phyloP scores from a whole-genome alignment of 208 protist genomes.

The Angomonas deanei region DNA sequence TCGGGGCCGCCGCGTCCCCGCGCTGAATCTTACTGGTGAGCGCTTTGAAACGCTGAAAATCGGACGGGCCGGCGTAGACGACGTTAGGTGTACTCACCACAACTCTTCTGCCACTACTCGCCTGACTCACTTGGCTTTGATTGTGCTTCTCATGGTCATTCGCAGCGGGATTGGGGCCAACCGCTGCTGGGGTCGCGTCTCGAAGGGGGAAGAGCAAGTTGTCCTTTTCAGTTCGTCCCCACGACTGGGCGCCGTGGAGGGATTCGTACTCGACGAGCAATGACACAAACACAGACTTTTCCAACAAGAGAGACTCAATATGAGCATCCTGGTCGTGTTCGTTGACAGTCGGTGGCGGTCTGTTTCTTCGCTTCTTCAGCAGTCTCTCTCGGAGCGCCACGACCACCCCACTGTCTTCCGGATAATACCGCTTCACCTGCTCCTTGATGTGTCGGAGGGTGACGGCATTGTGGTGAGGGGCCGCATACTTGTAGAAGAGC shows the following conservation, averaged over 20 bases:
- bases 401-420: conserved; percentile 50
- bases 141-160: neutral
- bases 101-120: neutral
- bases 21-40: neutral
- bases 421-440: conserved; percentile 47
- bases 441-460: conserved; percentile 31
- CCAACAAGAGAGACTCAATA: conserved; percentile 17
- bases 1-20: neutral
- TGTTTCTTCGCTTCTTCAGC: neutral
- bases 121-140: neutral
- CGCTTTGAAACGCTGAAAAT: neutral
- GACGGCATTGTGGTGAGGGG: conserved; percentile 17
- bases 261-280: conserved; percentile 44
- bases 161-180: neutral
- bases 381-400: conserved; percentile 26
- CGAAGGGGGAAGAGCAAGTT: conserved; percentile 13
- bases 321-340: neutral
- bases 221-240: conserved; percentile 32
- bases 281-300: conserved; percentile 48
- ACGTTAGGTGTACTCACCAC: neutral
- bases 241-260: conserved; percentile 42
- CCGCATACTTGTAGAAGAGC: conserved; percentile 82
- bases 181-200: no score
- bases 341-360: neutral
- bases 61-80: neutral